Evolutionary conservation across 2,329 filamentous ascomycete genomes (phyloP), one percentile per base, ranked within the genome.

Genomic region (Alternaria novae-zelandiae): DNA sequence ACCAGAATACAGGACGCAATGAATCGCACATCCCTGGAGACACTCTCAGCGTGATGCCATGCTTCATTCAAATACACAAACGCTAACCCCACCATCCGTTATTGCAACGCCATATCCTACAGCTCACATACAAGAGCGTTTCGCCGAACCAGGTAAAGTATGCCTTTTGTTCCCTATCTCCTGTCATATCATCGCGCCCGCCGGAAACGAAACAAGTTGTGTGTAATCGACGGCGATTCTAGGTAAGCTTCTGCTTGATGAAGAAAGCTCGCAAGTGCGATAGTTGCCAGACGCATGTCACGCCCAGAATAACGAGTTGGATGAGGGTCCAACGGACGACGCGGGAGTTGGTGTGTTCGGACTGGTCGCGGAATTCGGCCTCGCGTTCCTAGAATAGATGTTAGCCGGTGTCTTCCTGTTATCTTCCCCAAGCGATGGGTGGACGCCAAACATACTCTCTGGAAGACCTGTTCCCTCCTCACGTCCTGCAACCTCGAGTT

Each of bases 171-270:
- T 53, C 57, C 61, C 63, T 50, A 50, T 59, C 46, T 28, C 32
- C 20, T 54, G 21, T 51, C 49, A 50, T 41, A 15, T 17, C 49
- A 5, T 41, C 23, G 28, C 30, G 20, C 32, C 21, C n/a, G 15
- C 30, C 44, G 25, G 36, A 32, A 32, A 26, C 20, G 13, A 53
- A 41, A 41, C 30, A 41, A n/a, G 13, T 23, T 28, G 28, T 46
- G 41, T 25, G 13, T 45, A 17, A 50, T 17, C 32, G 46, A 43
- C 17, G 28, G 13, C 15, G 13, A 13, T 57, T 54, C 82, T 88
- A 99, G 64, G 96, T 98, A 80, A 99, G 89, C 87, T 99, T 99
- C 86, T 98, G 95, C 88, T 99, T 99, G 86, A 99, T 99, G 85
- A 99, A 99, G 88, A 99, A 99, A 50, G 92, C 91, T 72, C 96